These are phyloP conservation scores for Cladosporium sphaerospermum DNA, from an alignment of 2,329 filamentous ascomycete genomes.

Conservation along the genomic window DNA sequence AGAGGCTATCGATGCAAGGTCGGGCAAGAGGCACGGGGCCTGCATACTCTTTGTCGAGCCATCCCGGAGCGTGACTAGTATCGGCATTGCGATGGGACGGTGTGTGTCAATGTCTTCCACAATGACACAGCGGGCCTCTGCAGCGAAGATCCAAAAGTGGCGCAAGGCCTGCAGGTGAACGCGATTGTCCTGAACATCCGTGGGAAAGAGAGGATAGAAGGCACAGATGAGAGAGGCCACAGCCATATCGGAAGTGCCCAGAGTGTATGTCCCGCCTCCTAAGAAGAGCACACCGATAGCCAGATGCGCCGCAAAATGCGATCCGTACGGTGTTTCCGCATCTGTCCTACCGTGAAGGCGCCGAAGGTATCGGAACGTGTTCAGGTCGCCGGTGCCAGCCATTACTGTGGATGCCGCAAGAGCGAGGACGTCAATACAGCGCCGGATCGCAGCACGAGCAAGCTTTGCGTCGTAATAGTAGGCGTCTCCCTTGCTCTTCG, in stretches of 20 bases:
- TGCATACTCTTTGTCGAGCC: constrained; percentile 29
- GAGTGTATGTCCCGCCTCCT: constrained; percentile 85
- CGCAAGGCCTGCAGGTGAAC: constrained; percentile 93
- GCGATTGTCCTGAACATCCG: constrained; percentile 83
- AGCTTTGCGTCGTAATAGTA: constrained; percentile 74
- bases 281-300: constrained; percentile 88
- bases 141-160: constrained; percentile 93
- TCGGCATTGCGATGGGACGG: constrained; percentile 58
- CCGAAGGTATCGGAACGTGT: constrained; percentile 76
- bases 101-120: constrained; percentile 80
- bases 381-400: constrained; percentile 88
- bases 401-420: constrained; percentile 82
- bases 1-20: constrained; percentile 55
- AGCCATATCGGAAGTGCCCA: constrained; percentile 81
- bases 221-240: constrained; percentile 80
- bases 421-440: constrained; percentile 84
- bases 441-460: constrained; percentile 73
- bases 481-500: constrained; percentile 19
- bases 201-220: constrained; percentile 91
- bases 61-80: constrained; percentile 23
- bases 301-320: constrained; percentile 85
- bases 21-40: constrained; percentile 57
- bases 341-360: constrained; percentile 84
- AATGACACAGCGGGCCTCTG: constrained; percentile 82
- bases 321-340: constrained; percentile 80